Evolutionary conservation across 192 early-diverging fungal genomes (phyloP), one percentile per base, ranked within the genome.

Genomic region (Coemansia sp.): DNA sequence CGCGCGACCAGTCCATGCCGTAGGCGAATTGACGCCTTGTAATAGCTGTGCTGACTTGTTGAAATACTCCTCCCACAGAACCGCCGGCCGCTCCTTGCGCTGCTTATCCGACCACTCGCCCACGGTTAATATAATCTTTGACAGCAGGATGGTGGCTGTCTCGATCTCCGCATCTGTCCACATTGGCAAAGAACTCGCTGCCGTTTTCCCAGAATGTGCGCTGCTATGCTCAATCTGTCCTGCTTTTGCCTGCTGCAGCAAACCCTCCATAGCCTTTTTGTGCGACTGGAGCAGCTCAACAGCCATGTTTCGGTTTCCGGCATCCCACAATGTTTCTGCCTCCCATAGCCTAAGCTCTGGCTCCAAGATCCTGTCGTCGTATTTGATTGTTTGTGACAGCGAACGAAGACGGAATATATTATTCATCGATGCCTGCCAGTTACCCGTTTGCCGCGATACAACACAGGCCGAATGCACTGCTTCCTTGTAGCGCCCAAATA

Each of bases 51-150:
- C 80, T 7, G 80, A 70, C 49, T 67, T 71, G 45, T 77, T 63
- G 58, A 83, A 83, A 63, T 83, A 77, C 63, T 74, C 72, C 5
- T 74, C 67, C 80, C 80, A 83, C 53, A 83, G 72, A 26, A 83
- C 80, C 16, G 44, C 65, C 5, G 80, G 68, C 3, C 80, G 63
- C 67, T 83, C 80, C 37, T 58, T 71, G 52, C 80, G 75, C 72
- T 68, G 66, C 49, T 63, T 64, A 37, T 74, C 80, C 11, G 72
- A 74, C 80, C 80, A 83, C 43, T 77, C 80, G 58, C 80, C 80
- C 0, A 75, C 69, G 10, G 71, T 75, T 52, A 83, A 61, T 3
- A 75, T 71, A 15, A 75, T 64, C 18, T 75, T 71, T 56, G 80
- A 77, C 43, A 77, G 44, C 2, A 83, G 57, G 15, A 83, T 77